Evolutionary conservation across 768 basidiomycete genomes (phyloP).

Genomic region (Russula emetica): DNA sequence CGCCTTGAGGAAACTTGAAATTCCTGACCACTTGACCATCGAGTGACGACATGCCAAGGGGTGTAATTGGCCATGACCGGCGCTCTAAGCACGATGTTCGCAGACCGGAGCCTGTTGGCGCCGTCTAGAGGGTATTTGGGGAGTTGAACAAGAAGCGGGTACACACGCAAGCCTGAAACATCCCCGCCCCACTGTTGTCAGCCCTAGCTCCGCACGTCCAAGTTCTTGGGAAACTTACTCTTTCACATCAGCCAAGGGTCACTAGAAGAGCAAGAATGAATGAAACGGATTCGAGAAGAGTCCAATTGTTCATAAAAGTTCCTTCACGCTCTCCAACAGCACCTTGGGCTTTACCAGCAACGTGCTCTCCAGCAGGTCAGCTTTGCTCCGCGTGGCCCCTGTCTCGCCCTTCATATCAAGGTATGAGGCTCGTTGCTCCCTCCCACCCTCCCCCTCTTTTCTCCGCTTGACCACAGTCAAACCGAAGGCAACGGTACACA

Average conservation of each 20-base stretch:
- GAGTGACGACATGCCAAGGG: slow-evolving; percentile 14
- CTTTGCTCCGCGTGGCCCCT: slow-evolving; percentile 11
- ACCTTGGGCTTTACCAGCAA: slow-evolving; percentile 29
- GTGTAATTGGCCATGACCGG: slow-evolving; percentile 11
- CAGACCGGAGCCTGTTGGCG: slow-evolving; percentile 12
- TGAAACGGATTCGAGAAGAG: slow-evolving; percentile 16
- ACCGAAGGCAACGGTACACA: slow-evolving; percentile 26
- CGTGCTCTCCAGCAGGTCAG: slow-evolving; percentile 24
- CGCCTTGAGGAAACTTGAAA: slow-evolving; percentile 13
- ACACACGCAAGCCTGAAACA: slow-evolving; percentile 15
- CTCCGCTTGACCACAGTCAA: slow-evolving; percentile 24
- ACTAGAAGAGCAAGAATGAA: slow-evolving; percentile 20
- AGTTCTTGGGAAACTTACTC: slow-evolving; percentile 9
- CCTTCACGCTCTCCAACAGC: slow-evolving; percentile 29
- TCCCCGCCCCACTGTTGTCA: not conserved
- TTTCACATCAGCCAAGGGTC: slow-evolving; percentile 14
- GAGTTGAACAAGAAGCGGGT: slow-evolving; percentile 14
- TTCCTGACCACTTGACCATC: slow-evolving; percentile 12
- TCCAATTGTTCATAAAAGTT: slow-evolving; percentile 23
- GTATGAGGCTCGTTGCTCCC: slow-evolving; percentile 12
- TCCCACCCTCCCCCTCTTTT: slow-evolving; percentile 14
- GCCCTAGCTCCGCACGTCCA: slow-evolving; percentile 3
- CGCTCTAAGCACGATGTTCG: slow-evolving; percentile 17
- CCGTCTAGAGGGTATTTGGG: slow-evolving; percentile 15
- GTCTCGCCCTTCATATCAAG: slow-evolving; percentile 21